A percentile compares a stretch with the other conserved stretches of the same genome.
phyloP scores from a whole-genome alignment of 768 basidiomycete genomes.

The Postia placenta region DNA sequence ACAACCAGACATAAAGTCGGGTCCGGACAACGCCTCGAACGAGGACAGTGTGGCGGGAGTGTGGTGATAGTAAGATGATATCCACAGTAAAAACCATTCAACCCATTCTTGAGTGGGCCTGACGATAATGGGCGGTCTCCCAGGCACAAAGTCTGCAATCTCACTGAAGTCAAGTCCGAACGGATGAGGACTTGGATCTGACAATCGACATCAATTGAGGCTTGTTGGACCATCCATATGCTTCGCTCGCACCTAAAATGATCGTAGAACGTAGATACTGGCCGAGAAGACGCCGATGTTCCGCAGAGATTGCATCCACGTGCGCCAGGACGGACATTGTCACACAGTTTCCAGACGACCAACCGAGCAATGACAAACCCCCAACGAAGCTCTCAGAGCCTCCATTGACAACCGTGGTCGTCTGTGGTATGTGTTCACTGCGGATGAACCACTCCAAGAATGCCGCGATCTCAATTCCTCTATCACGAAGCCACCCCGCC shows the following conservation, averaged over 20 bases:
- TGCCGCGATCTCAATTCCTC: conserved; percentile 25
- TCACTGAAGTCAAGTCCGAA: background rate
- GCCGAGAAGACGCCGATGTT: conserved; percentile 13
- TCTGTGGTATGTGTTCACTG: conserved; percentile 20
- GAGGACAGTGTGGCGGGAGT: background rate
- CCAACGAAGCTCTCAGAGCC: conserved; percentile 12
- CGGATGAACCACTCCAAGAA: conserved; percentile 29
- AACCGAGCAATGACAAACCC: conserved; percentile 28
- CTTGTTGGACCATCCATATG: background rate
- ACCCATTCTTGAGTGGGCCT: background rate
- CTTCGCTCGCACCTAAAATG: conserved; percentile 19
- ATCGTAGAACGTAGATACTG: conserved; percentile 23
- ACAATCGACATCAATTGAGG: too few species aligned
- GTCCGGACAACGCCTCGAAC: background rate
- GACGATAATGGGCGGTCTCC: conserved; percentile 4
- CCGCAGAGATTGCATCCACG: conserved; percentile 15
- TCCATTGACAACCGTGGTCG: conserved; percentile 6
- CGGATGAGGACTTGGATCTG: background rate
- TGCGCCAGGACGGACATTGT: conserved; percentile 13
- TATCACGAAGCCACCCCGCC: conserved; percentile 18
- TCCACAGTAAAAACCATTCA: conserved; percentile 3
- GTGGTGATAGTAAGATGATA: conserved; percentile 8
- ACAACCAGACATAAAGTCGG: background rate
- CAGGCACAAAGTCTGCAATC: conserved; percentile 5
- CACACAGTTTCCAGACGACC: conserved; percentile 27